These are phyloP conservation scores for Apiospora saccharicola DNA, from an alignment of 2,329 filamentous ascomycete genomes.

Conservation along the genomic window DNA sequence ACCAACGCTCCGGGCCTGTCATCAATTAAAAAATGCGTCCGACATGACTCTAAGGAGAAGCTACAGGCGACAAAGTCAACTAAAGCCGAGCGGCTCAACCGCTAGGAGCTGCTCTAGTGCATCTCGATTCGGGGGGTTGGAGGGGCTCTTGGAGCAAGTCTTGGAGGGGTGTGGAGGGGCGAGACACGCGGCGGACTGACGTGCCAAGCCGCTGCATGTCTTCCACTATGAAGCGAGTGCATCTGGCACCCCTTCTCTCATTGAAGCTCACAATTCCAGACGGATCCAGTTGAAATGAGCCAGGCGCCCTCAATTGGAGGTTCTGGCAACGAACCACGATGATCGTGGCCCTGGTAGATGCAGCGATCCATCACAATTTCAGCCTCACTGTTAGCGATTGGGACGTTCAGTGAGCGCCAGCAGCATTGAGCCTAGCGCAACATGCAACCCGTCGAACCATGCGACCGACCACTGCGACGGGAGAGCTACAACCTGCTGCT, in stretches of 20 bases:
- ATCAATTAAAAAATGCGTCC: neutral
- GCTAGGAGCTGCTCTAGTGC: neutral
- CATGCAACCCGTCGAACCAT: neutral
- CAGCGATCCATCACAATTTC: neutral
- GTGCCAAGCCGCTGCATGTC: neutral
- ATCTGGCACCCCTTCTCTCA: no score
- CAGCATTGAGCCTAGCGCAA: neutral
- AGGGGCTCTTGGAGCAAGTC: neutral
- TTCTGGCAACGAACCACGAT: neutral
- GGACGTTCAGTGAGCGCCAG: neutral
- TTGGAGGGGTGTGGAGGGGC: neutral
- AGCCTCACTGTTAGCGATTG: neutral
- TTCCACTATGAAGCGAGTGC: no score
- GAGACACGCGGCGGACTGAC: slow-evolving; percentile 1
- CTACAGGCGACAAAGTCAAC: neutral
- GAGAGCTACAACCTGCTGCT: neutral
- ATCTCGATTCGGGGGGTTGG: neutral
- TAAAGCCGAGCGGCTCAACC: neutral
- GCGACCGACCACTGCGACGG: neutral
- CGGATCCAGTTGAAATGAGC: neutral
- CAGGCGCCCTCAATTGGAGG: neutral
- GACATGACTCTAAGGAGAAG: neutral
- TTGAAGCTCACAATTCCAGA: neutral
- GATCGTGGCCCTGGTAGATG: neutral
- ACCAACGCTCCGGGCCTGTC: neutral